These are phyloP conservation scores for Suhomyces vadensis DNA, from an alignment of 805 yeast genomes.

Conservation along the genomic window DNA sequence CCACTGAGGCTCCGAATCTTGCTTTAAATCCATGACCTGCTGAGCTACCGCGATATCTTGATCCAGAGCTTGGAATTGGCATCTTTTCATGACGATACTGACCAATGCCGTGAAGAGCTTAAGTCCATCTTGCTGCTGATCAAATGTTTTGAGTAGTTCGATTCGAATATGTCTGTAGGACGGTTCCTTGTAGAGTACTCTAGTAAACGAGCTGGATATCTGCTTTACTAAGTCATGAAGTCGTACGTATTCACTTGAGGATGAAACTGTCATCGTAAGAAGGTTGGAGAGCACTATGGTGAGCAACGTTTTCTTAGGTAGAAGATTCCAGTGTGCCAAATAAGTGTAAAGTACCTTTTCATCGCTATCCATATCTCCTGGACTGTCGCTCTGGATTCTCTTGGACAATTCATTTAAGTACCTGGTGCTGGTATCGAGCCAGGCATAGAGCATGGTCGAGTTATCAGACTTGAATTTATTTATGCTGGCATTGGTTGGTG, in stretches of 20 bases:
- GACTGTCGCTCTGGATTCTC: background rate
- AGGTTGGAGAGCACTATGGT: constrained; percentile 21
- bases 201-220: constrained; percentile 13
- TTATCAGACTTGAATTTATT: constrained; percentile 10
- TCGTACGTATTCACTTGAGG: constrained; percentile 17
- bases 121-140: constrained; percentile 19
- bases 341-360: constrained; percentile 12
- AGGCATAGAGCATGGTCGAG: constrained; percentile 13
- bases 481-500: background rate
- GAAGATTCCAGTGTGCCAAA: constrained; percentile 14
- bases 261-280: constrained; percentile 20
- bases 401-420: constrained; percentile 4
- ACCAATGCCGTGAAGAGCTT: constrained; percentile 20
- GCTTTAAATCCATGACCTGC: constrained; percentile 6
- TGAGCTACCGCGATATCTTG: constrained; percentile 9
- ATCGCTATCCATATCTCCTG: constrained; percentile 7
- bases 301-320: constrained; percentile 16
- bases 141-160: constrained; percentile 14
- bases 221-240: constrained; percentile 18
- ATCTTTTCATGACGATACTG: constrained; percentile 16
- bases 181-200: constrained; percentile 12
- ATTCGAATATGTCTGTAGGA: constrained; percentile 10
- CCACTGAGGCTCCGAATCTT: background rate
- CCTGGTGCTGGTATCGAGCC: constrained; percentile 14
- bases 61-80: constrained; percentile 12